Base-by-base conservation (phyloP, 768 basidiomycete species). In the Paxillus involutus region DNA sequence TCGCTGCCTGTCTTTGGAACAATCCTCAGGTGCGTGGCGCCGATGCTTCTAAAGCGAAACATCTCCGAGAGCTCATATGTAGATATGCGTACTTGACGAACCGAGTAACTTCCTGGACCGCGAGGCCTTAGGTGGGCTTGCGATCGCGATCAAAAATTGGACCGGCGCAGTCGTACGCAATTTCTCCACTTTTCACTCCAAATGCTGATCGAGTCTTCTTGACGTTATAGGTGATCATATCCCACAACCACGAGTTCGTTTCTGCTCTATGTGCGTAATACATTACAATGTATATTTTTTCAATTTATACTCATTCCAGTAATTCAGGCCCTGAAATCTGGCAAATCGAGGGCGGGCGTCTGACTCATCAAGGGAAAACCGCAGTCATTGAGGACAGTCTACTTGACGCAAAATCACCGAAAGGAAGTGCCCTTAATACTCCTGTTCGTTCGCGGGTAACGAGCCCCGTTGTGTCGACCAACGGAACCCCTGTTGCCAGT, bases 71-170 rank as follows among this genome's bases (percentile, higher is more conserved):
- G 29, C 17, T 58, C 42, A 21, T 47, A 82, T 81, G 86, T 88
- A 60, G 65, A 58, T 66, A 37, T 89, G 88, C 65, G 75, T 90
- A 13, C 80, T 93, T 33, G 92, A 94, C 68, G 91, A 94, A 71
- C 93, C 93, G 35, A 96, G 91, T 68, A 98, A 98, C 75, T 98
- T 98, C 80, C 82, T 98, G 77, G 94, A 97, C 70, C 86, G 95
- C 59, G 95, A 98, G 71, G 94, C 94, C 19, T 78, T 98, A 17
- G 95, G 95, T 60, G 95, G 96, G 55, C 77, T 98, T 40, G 94
- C 95, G 35, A 86, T 96, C 26, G 95, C 96, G 42, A 98, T 98
- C 73, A 86, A 83, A 59, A 91, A 96, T 59, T 98, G 96, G 95
- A 83, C 84, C 44, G 95, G 96, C 52, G 94, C 91, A 42, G 90